A percentile compares a stretch with the other conserved stretches of the same genome.
Conservation (phyloP, 345 rosid genomes). For the Eucalyptus microcorys region DNA sequence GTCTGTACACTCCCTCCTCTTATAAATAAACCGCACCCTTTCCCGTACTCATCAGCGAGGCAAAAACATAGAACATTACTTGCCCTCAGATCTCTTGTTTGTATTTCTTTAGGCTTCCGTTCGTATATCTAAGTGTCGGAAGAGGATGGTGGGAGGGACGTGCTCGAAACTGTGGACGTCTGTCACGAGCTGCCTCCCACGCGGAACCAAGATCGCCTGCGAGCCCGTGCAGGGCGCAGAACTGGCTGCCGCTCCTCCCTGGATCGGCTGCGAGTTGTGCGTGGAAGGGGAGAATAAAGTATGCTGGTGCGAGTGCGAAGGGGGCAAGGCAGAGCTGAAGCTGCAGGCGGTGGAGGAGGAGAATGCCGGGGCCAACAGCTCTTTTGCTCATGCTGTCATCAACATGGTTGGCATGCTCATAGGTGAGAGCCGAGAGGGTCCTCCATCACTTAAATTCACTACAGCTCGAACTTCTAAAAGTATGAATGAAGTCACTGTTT, state of each 20-base stretch:
- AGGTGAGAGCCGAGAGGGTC: constrained; percentile 14
- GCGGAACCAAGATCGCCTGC: constrained; percentile 3
- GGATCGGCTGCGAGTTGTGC: constrained; percentile 12
- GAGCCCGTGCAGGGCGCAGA: constrained; percentile 9
- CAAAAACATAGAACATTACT: background rate
- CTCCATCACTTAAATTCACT: background rate
- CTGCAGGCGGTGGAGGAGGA: background rate
- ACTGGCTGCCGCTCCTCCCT: background rate
- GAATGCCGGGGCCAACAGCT: constrained; percentile 10
- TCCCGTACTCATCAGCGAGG: background rate
- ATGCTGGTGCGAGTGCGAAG: constrained; percentile 7
- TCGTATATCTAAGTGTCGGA: background rate
- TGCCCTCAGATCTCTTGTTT: background rate
- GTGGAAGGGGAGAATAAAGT: constrained; percentile 16
- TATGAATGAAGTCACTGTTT: no score
- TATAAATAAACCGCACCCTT: background rate
- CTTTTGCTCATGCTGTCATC: constrained; percentile 55
- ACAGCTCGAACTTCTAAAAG: background rate
- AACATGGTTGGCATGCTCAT: constrained; percentile 89
- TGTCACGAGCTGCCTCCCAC: background rate
- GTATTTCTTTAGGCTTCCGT: background rate
- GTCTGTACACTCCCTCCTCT: background rate
- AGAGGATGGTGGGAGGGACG: background rate
- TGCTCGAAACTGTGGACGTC: background rate
- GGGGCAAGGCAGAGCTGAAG: background rate